Base-by-base conservation (phyloP, 2,329 filamentous ascomycete species). In the Verticillium tricorpus region DNA sequence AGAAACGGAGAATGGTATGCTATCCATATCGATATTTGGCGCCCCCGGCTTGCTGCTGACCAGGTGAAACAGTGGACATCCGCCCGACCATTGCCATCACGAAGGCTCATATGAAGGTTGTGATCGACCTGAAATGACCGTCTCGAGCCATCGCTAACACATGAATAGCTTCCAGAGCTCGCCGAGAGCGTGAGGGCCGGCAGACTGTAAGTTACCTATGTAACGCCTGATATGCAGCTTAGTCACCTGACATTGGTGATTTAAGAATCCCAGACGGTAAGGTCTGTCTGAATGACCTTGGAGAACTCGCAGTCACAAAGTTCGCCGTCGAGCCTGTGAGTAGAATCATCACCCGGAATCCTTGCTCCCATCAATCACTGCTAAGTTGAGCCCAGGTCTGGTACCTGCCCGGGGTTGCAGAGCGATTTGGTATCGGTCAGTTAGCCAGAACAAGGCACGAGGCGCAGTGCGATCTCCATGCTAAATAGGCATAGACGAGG, bases 291-390 rank as follows among this genome's bases (percentile, higher is more conserved):
- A 97, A 97, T 71, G 82, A 87, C n/a, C 78, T 80, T 2, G 95
- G 95, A 61, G 95, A 98, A 73, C 82, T 98, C 40, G 90, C 90
- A 35, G 95, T 98, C 5, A 98, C 95, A 57, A 99, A 99, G 74
- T 92, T 98, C 66, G 95, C 95, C 3, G 95, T 97, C 22, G 95
- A 99, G 75, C 95, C 95, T 28, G 94, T 92, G 66, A 80, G 85
- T 28, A 78, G 78, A 78, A 67, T 66, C 67, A 65, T 19, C 4
- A 7, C 12, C 5, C 5, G 22, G 15, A 22, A 19, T 50, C n/a
- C n/a, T 2, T 56, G n/a, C 32, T 40, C 40, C 55, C 63, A 28
- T 64, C 32, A 4, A 22, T 25, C 54, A 11, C 22, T 34, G 37
- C 55, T 66, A 40, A 67, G 55, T 19, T 31, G 5, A 25, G 58